These are phyloP conservation scores for Hansfordia pulvinata DNA, from an alignment of 2,329 filamentous ascomycete genomes.

Conservation along the genomic window DNA sequence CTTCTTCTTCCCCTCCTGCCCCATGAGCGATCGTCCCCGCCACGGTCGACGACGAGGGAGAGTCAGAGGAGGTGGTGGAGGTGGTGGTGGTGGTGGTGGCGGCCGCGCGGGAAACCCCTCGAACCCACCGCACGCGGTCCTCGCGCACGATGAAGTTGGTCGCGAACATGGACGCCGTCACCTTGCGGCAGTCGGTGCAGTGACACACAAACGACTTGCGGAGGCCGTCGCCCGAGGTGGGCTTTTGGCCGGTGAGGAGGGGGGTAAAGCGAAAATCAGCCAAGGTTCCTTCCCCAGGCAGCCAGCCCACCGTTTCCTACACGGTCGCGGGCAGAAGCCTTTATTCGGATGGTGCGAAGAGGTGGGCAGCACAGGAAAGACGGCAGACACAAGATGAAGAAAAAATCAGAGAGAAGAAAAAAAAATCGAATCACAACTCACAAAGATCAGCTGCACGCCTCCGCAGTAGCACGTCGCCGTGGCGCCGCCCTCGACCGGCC, in stretches of 20 bases:
- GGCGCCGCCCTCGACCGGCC: slow-evolving; percentile 30
- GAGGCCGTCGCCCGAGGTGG: slow-evolving; percentile 28
- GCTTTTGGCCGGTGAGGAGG: slow-evolving; percentile 14
- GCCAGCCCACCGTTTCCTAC: not conserved
- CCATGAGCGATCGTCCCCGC: no score
- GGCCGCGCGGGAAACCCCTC: no score
- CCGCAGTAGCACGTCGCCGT: slow-evolving; percentile 48
- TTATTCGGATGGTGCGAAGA: no score
- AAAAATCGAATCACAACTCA: slow-evolving; percentile 15
- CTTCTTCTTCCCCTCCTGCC: no score
- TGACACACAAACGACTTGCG: slow-evolving; percentile 41
- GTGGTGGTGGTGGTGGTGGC: no score
- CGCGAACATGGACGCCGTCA: slow-evolving; percentile 49
- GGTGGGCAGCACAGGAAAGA: no score
- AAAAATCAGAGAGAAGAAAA: not conserved
- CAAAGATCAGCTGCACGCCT: slow-evolving; percentile 37
- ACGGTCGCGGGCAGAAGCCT: no score
- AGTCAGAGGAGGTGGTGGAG: no score
- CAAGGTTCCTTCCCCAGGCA: not conserved
- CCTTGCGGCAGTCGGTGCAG: slow-evolving; percentile 47
- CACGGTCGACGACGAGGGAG: no score
- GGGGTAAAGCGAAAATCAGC: slow-evolving; percentile 4
- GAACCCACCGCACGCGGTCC: no score
- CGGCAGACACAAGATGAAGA: no score
- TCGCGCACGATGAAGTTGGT: slow-evolving; percentile 30